Percentiles rank a stretch among this genome's conserved stretches.
phyloP scores from a whole-genome alignment of 208 protist genomes.

The Cochliopodium minus region DNA sequence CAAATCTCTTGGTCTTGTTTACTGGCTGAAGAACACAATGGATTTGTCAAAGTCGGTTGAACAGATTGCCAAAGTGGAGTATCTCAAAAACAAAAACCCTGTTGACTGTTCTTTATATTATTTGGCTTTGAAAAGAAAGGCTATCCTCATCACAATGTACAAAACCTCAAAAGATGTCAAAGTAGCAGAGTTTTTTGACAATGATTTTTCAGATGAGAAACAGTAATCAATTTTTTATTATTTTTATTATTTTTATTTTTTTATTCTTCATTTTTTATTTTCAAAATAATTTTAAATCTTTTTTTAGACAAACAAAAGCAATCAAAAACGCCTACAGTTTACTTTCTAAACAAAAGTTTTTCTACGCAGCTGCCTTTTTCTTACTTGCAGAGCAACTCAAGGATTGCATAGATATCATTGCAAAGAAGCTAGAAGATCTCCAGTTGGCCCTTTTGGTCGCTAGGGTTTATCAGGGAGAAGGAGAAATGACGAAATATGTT shows the following conservation, averaged over 20 bases:
- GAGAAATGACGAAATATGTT: too few species aligned
- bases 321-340: constrained; percentile 66
- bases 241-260: too few species aligned
- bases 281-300: too few species aligned
- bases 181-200: constrained; percentile 60
- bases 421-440: constrained; percentile 20
- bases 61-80: constrained; percentile 44
- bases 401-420: constrained; percentile 45
- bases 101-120: constrained; percentile 62
- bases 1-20: constrained; percentile 12
- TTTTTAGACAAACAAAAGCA: too few species aligned
- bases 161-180: constrained; percentile 51
- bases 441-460: constrained; percentile 23
- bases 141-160: constrained; percentile 61
- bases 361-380: constrained; percentile 72
- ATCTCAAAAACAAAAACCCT: constrained; percentile 46
- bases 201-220: constrained; percentile 48
- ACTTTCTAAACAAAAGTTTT: constrained; percentile 53
- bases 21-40: constrained; percentile 23
- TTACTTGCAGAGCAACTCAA: constrained; percentile 56
- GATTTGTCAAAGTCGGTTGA: constrained; percentile 20
- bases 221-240: too few species aligned
- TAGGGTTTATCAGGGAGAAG: constrained; percentile 16
- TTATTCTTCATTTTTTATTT: too few species aligned
- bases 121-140: constrained; percentile 47